Percentiles rank a stretch among this genome's conserved stretches.
Conservation (phyloP, 176 grass and related monocot genomes). For the Hyparrhenia diplandra region DNA sequence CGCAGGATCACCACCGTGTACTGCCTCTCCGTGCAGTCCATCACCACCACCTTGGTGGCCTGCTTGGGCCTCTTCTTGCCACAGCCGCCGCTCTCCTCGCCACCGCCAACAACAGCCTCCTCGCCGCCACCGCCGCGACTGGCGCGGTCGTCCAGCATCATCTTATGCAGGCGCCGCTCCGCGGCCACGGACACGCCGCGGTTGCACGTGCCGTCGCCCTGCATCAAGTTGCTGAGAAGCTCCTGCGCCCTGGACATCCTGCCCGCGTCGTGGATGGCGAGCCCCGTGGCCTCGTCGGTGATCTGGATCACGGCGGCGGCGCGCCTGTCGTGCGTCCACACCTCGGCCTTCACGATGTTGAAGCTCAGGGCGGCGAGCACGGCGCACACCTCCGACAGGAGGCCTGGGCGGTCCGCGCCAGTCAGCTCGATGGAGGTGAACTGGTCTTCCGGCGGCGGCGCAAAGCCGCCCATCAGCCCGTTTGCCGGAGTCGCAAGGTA, state of each 20-base stretch:
- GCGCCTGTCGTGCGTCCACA: slow-evolving; percentile 59
- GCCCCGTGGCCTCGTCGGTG: slow-evolving; percentile 39
- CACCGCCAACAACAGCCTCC: neutral
- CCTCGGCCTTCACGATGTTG: slow-evolving; percentile 46
- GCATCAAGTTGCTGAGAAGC: slow-evolving; percentile 43
- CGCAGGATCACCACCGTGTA: slow-evolving; percentile 61
- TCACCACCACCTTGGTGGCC: neutral
- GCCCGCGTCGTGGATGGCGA: slow-evolving; percentile 16
- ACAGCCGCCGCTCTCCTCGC: neutral
- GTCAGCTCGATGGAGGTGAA: slow-evolving; percentile 41
- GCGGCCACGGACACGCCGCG: neutral
- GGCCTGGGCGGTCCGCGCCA: slow-evolving; percentile 48
- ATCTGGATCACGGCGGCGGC: slow-evolving; percentile 48
- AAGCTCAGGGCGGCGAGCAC: slow-evolving; percentile 47
- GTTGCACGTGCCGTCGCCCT: slow-evolving; percentile 5
- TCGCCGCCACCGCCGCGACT: neutral
- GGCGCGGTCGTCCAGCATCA: slow-evolving; percentile 44
- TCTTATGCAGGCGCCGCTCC: slow-evolving; percentile 55
- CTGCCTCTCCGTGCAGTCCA: slow-evolving; percentile 48
- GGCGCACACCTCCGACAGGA: slow-evolving; percentile 62
- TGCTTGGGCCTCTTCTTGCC: neutral
- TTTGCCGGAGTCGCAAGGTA: neutral
- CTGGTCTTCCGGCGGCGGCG: neutral
- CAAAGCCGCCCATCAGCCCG: neutral
- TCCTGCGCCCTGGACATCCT: slow-evolving; percentile 35